Percentiles rank a stretch among this genome's conserved stretches.
Evolutionary conservation across 306 rosid species (phyloP).

Genomic region (apple (Malus domestica)): ASM211411v1 NC_041789.1:24377001-24377500

Average conservation of each 20-base stretch:
- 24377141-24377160: not conserved
- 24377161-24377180: not conserved
- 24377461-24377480: fast-evolving
- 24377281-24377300: not conserved
- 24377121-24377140: not conserved
- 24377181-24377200: not conserved
- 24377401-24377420: not conserved
- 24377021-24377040: not conserved
- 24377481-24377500: not conserved
- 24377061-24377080: not conserved
- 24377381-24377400: constrained; percentile 1
- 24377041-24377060: not conserved
- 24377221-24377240: not conserved
- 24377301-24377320: not conserved
- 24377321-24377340: not conserved
- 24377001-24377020: not conserved
- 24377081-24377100: not conserved
- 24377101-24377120: not conserved
- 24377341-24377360: not conserved
- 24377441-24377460: not conserved
- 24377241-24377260: not conserved
- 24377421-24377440: not conserved
- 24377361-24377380: not conserved
- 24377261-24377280: not conserved
- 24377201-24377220: not conserved